Conservation (phyloP, 805 yeast genomes). For the Ogataea angusta region DNA sequence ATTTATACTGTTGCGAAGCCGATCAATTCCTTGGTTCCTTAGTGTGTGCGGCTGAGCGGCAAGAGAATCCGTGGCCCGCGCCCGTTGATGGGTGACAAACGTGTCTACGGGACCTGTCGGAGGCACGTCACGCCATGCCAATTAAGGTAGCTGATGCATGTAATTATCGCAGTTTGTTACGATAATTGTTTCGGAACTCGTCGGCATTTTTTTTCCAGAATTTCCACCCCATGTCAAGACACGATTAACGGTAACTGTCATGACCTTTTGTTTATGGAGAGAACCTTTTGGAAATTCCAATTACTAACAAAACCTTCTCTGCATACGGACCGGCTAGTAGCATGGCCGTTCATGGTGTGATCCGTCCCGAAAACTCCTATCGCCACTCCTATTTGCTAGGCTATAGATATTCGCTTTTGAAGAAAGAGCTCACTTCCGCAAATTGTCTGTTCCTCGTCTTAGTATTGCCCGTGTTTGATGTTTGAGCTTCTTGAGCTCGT, state of each 20-base stretch:
- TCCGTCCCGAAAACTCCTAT: not conserved
- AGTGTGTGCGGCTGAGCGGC: not conserved
- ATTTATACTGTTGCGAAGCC: slow-evolving; percentile 2
- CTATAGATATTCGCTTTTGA: not conserved
- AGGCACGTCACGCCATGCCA: not conserved
- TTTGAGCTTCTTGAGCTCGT: not conserved
- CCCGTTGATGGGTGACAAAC: not conserved
- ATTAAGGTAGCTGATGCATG: not conserved
- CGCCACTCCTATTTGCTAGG: not conserved
- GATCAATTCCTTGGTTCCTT: not conserved
- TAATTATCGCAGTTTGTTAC: not conserved
- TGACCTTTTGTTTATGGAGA: not conserved
- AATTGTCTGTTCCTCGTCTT: not conserved
- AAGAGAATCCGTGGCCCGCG: not conserved
- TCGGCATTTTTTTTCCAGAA: not conserved
- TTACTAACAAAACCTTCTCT: not conserved
- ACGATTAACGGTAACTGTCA: not conserved
- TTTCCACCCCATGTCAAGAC: not conserved
- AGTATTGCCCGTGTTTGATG: not conserved
- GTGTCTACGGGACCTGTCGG: not conserved
- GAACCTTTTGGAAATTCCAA: not conserved
- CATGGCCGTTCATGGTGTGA: not conserved
- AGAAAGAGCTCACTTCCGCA: not conserved
- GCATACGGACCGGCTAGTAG: no score
- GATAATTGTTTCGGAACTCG: not conserved